These are phyloP conservation scores for Canariomyces notabilis DNA, from an alignment of 2,329 filamentous ascomycete genomes.

Conservation along the genomic window DNA sequence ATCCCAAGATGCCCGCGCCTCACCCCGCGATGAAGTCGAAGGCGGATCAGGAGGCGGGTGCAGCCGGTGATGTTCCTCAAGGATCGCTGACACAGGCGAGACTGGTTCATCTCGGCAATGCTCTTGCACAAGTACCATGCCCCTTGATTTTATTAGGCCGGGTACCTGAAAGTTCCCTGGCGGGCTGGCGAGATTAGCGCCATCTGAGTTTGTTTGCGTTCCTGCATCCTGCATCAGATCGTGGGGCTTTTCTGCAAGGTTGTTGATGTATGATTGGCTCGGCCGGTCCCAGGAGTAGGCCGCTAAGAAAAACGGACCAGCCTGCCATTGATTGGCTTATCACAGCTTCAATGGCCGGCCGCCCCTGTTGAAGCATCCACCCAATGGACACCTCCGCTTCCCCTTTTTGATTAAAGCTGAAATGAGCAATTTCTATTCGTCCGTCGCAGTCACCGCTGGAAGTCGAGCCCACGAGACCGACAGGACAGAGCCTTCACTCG, in stretches of 20 bases:
- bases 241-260: constrained; percentile 2
- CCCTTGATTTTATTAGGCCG: constrained; percentile 8
- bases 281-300: constrained; percentile 3
- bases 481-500: constrained; percentile 8
- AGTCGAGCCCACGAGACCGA: constrained; percentile 3
- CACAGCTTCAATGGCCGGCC: not conserved
- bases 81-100: constrained; percentile 6
- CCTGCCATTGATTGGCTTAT: constrained; percentile 9
- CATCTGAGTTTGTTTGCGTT: constrained; percentile 18
- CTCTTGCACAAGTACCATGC: constrained; percentile 16
- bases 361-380: constrained; percentile 13
- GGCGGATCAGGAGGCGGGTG: not conserved
- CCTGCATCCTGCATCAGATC: constrained; percentile 25
- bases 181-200: constrained; percentile 24
- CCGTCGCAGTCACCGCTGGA: constrained; percentile 9
- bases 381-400: constrained; percentile 5
- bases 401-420: constrained; percentile 26
- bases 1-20: not conserved
- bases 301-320: constrained; percentile 10
- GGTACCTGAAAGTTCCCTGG: constrained; percentile 8
- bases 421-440: constrained; percentile 29
- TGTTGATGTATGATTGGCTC: constrained; percentile 13
- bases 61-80: not conserved
- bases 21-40: not conserved
- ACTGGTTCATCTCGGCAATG: constrained; percentile 17